Evolutionary conservation across 306 rosid genomes (phyloP), one percentile per base, ranked within the genome.

Genomic region (Cercis canadensis): DNA sequence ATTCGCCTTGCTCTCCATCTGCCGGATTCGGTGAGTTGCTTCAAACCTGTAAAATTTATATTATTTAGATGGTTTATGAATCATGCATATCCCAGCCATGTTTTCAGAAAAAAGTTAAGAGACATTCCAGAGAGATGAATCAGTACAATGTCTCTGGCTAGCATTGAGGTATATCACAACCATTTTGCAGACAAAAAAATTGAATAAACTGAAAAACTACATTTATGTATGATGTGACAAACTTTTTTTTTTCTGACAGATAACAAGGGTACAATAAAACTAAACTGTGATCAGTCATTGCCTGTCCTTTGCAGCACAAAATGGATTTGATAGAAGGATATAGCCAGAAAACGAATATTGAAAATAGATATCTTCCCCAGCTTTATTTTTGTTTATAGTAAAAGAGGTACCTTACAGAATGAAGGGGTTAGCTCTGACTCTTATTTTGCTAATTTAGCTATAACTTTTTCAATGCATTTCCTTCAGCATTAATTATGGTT

Each of bases 1-100:
- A 53, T 84, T 90, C 45, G 74, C 99, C 57, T 62, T 36, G 11
- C 76, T 67, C 81, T 95, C 99, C 97, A 89, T 89, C 76, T 12
- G 62, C 67, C 99, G 83, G 58, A 95, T 91, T 54, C 72, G 80
- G 0, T 86, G 81, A 1, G 97, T 91, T 18, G 96, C 97, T 82
- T 91, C 96, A 69, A 95, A 95, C 72, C 99, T 92, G 84, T 65
- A 84, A 66, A 62, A 36, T 12, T 33, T 32, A 16, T 17, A 59
- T 19, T 53, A 74, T 11, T 45, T 45, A 54, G 24, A 31, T 44
- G 45, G n/a, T 44, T 24, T 11, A 45, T 44, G 18, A 47, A 66
- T 40, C 52, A 33, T 7, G 59, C 75, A 57, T 29, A 14, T 57
- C 55, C 40, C 50, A 62, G n/a, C 18, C 6, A 45, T 11, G 39